Evolutionary conservation across 345 rosid genomes (phyloP).

Genomic region (Litchi chinensis): DNA sequence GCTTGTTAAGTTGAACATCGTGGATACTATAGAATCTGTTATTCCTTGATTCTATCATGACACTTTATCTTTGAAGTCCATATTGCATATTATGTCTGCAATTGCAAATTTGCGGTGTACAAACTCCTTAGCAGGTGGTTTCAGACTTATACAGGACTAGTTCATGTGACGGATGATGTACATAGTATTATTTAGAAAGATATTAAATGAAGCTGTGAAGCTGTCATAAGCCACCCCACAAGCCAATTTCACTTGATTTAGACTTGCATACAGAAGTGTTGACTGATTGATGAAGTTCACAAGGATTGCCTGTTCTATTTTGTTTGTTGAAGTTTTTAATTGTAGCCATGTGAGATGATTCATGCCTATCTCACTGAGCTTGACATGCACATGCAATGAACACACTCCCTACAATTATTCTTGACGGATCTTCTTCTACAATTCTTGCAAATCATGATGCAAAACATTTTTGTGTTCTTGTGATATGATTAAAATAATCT

Average conservation of each 20-base stretch:
- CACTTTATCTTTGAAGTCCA: background rate
- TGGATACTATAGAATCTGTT: background rate
- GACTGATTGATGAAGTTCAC: background rate
- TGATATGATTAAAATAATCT: background rate
- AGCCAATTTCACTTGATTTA: background rate
- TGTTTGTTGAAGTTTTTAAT: conserved; percentile 9
- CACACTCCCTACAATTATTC: background rate
- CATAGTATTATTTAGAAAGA: background rate
- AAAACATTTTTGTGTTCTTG: background rate
- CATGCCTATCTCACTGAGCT: background rate
- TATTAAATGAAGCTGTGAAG: background rate
- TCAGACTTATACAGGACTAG: background rate
- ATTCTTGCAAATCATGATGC: background rate
- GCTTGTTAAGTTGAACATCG: background rate
- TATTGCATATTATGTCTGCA: background rate
- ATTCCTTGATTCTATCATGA: background rate
- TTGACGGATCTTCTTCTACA: background rate
- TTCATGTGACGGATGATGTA: background rate
- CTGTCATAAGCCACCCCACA: background rate
- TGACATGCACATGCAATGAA: conserved; percentile 2
- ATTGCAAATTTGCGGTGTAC: background rate
- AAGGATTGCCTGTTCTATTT: background rate
- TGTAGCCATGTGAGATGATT: conserved; percentile 4
- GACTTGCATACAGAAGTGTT: background rate
- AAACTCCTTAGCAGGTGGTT: background rate